A percentile compares a stretch with the other conserved stretches of the same genome.
Evolutionary conservation across 441 rosid genomes (phyloP).

Genomic region (Populus hybrid): DNA sequence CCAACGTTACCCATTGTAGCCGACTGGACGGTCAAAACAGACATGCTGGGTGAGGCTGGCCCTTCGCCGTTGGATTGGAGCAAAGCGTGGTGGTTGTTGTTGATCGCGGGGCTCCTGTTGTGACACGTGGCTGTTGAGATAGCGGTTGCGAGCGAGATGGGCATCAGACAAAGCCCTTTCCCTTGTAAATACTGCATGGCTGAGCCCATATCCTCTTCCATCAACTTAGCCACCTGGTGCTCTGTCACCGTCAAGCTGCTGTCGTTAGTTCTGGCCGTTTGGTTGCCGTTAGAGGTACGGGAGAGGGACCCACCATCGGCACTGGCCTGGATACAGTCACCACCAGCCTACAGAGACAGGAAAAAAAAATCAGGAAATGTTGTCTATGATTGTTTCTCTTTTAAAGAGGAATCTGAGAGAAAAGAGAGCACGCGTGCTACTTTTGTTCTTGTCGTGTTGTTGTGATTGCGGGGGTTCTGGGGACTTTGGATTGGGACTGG

Average conservation of each 20-base stretch:
- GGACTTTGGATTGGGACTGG: not conserved
- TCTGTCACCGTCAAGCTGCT: constrained; percentile 44
- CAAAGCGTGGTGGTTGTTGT: constrained; percentile 20
- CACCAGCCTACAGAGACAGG: constrained; percentile 35
- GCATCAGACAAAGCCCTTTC: constrained; percentile 95
- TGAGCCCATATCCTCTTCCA: constrained; percentile 96
- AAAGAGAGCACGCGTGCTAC: constrained; percentile 79
- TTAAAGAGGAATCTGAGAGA: constrained; percentile 32
- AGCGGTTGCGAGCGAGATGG: constrained; percentile 82
- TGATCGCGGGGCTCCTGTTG: constrained; percentile 32
- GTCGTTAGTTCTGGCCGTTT: constrained; percentile 30
- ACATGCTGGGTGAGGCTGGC: constrained; percentile 67
- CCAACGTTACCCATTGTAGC: constrained; percentile 43
- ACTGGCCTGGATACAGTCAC: constrained; percentile 44
- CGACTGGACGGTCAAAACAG: constrained; percentile 76
- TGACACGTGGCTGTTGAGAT: constrained; percentile 72
- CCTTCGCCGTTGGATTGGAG: constrained; percentile 46
- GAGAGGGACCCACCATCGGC: constrained; percentile 25
- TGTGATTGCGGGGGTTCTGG: constrained; percentile 19
- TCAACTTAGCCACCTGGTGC: constrained; percentile 85
- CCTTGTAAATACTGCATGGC: constrained; percentile 98
- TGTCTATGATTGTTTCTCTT: not conserved
- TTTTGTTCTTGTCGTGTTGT: constrained; percentile 47
- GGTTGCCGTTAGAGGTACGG: constrained; percentile 28
- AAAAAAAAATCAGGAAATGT: not conserved